Conservation (phyloP, 768 basidiomycete genomes). For the Tricholoma bakamatsutake region DNA sequence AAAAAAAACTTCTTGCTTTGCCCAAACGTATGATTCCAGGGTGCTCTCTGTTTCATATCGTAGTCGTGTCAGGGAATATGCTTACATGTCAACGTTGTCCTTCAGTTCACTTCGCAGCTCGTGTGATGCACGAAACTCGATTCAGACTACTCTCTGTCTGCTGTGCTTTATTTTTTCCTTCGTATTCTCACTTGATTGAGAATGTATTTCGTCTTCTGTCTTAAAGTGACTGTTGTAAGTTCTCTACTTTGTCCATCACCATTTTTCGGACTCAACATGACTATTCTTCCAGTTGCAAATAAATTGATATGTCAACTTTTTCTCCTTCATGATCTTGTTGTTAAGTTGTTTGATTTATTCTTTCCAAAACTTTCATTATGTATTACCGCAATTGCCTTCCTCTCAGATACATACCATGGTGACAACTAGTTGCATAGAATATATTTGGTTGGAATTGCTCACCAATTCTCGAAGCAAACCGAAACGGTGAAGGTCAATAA, state of each 20-base stretch:
- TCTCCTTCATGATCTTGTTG: too few relatives aligned
- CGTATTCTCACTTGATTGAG: background rate
- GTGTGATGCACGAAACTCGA: conserved; percentile 43
- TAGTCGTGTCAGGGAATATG: background rate
- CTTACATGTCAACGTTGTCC: conserved; percentile 25
- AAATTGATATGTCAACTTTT: too few relatives aligned
- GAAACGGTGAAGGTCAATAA: too few relatives aligned
- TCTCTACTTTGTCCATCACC: background rate
- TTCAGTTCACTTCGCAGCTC: conserved; percentile 70
- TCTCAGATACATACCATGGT: too few relatives aligned
- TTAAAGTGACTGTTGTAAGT: background rate
- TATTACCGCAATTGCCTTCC: too few relatives aligned
- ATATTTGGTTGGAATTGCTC: too few relatives aligned
- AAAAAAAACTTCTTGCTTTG: background rate
- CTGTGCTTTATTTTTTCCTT: conserved; percentile 21
- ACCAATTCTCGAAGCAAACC: too few relatives aligned
- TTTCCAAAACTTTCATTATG: too few relatives aligned
- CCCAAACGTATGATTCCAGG: background rate
- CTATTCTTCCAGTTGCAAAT: background rate
- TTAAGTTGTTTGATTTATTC: too few relatives aligned
- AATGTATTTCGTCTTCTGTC: background rate
- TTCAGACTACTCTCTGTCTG: conserved; percentile 62
- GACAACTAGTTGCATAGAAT: too few relatives aligned
- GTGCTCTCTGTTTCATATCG: too few relatives aligned
- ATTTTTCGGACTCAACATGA: background rate